These are phyloP conservation scores for Cucurbitaria berberidis DNA, from an alignment of 2,329 filamentous ascomycete genomes.

Conservation along the genomic window DNA sequence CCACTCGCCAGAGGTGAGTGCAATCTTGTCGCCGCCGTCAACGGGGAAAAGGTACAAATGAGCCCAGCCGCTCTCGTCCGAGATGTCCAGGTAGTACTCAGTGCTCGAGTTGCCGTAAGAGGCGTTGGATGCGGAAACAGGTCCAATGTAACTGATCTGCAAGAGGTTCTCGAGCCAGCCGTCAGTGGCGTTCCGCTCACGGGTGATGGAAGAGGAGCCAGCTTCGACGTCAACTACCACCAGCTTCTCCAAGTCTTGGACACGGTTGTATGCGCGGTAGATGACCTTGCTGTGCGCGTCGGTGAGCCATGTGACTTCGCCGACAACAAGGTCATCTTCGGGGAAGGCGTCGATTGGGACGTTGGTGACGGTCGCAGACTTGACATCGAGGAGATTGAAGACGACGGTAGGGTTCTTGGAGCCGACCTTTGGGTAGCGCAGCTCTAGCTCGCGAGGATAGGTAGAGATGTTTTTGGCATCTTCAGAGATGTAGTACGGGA, in stretches of 20 bases:
- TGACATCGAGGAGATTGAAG: conserved; percentile 64
- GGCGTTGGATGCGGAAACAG: conserved; percentile 39
- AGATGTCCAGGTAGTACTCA: conserved; percentile 69
- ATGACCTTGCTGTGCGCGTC: conserved; percentile 65
- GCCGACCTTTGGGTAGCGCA: conserved; percentile 73
- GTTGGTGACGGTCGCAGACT: conserved; percentile 52
- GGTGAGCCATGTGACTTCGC: conserved; percentile 72
- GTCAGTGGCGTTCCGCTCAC: conserved; percentile 63
- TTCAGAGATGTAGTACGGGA: conserved; percentile 72
- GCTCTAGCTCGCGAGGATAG: conserved; percentile 67
- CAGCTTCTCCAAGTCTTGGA: conserved; percentile 69
- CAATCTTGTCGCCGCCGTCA: conserved; percentile 59
- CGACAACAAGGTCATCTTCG: conserved; percentile 67
- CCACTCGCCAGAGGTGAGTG: conserved; percentile 70
- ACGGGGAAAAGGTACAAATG: conserved; percentile 71
- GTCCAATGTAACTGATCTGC: conserved; percentile 63
- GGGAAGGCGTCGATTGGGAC: conserved; percentile 65
- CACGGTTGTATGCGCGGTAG: conserved; percentile 71
- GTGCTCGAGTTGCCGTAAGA: conserved; percentile 46
- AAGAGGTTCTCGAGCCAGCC: conserved; percentile 69
- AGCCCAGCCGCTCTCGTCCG: conserved; percentile 68
- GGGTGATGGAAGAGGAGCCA: conserved; percentile 55
- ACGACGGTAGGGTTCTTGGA: conserved; percentile 69
- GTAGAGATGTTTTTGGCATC: conserved; percentile 60
- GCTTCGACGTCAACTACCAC: conserved; percentile 63